Evolutionary conservation across 495 filamentous ascomycete genomes (phyloP), one percentile per base, ranked within the genome.

Genomic region (Cenococcum geophilum): DNA sequence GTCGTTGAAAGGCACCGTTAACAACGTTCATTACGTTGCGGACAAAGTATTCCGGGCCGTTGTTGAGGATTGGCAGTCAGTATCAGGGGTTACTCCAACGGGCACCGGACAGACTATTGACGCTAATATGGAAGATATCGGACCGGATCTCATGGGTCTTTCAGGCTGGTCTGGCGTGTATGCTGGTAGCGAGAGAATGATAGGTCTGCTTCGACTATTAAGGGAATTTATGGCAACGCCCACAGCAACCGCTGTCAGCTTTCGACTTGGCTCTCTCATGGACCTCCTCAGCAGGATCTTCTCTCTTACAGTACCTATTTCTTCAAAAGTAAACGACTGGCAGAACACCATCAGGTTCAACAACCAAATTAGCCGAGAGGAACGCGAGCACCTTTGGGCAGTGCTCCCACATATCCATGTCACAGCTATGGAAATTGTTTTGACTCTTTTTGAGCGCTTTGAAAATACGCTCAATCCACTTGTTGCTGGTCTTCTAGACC

Each of bases 1-100:
- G 43, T 77, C 81, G 52, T 75, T 90, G 48, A 79, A 78, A 22
- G 75, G 74, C 4, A 77, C 83, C 0, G 73, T 93, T 18, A 71
- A 77, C 11, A 78, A 80, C 23, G 78, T 81, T 23, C 89, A 95
- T 64, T 68, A 68, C n/a, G 87, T 88, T 14, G 77, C 84, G 42
- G 83, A 92, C 67, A 79, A 83, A 61, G 77, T 95, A 6, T 91
- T 93, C 71, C 82, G 91, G 37, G 81, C 84, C 32, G 76, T 93
- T 0, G 70, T 85, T 9, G 90, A 95, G 67, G 86, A 88, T 59
- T 91, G 89, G 88, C 80, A 87, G 66, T 82, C 89, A 12, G 73
- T 77, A 16, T 77, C 73, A 5, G 76, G 75, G n/a, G 55, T 21
- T 14, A 43, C 45, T 5, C 40, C 59, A 14, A 60, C 43, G 74